These are phyloP conservation scores for Aegilops bicornis DNA, from an alignment of 176 grass and related monocot species.

Conservation along the genomic window DNA sequence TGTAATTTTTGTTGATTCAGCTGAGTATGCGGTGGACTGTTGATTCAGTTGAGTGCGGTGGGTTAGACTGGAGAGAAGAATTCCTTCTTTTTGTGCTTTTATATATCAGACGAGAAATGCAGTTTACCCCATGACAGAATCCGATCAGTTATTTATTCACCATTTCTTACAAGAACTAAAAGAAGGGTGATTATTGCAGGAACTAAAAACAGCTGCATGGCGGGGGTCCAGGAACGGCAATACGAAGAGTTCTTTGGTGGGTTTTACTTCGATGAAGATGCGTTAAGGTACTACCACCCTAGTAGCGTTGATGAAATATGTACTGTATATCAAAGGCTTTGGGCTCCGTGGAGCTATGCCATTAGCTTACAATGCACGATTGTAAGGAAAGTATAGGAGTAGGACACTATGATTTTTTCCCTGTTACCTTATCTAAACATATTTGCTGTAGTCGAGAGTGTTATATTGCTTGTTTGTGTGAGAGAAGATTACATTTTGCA, in stretches of 20 bases:
- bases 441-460: background rate
- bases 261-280: constrained; percentile 42
- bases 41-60: background rate
- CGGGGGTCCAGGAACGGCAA: background rate
- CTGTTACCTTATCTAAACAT: background rate
- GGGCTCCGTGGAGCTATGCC: background rate
- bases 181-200: background rate
- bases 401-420: background rate
- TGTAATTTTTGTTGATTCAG: background rate
- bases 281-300: constrained; percentile 26
- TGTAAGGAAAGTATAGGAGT: background rate
- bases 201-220: constrained; percentile 6
- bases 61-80: background rate
- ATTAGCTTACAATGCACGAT: background rate
- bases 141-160: background rate
- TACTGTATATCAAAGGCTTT: background rate
- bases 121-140: background rate
- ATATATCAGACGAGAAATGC: background rate
- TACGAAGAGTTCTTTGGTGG: constrained; percentile 12
- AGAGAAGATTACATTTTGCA: background rate
- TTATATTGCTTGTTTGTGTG: background rate
- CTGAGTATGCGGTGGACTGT: background rate
- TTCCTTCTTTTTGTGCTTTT: background rate
- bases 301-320: background rate
- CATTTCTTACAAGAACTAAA: background rate